Evolutionary conservation across 2,329 filamentous ascomycete species (phyloP).

Genomic region (Exserohilum rostratum): DNA sequence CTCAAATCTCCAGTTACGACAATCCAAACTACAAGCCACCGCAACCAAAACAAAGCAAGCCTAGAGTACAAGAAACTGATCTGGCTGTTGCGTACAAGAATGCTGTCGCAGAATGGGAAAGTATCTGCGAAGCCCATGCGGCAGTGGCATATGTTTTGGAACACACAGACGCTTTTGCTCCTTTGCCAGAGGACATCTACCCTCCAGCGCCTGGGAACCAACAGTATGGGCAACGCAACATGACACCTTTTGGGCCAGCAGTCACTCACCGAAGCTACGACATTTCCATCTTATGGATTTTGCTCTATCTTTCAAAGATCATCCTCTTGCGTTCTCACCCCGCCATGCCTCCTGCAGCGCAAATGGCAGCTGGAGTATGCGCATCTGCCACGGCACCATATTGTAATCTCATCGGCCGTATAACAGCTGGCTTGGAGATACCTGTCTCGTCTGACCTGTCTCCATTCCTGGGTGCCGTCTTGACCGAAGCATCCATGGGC

Average conservation of each 20-base stretch:
- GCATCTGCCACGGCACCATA: constrained; percentile 73
- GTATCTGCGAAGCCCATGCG: constrained; percentile 73
- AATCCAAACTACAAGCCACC: constrained; percentile 32
- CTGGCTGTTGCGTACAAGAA: constrained; percentile 68
- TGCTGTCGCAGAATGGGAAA: constrained; percentile 80
- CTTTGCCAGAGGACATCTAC: constrained; percentile 71
- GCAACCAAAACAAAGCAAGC: constrained; percentile 19
- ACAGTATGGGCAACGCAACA: constrained; percentile 20
- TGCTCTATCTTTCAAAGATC: constrained; percentile 85
- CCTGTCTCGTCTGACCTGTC: constrained; percentile 60
- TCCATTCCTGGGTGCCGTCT: constrained; percentile 77
- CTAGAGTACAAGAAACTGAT: constrained; percentile 50
- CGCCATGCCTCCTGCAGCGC: constrained; percentile 86
- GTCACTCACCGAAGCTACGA: constrained; percentile 83
- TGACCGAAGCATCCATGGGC: constrained; percentile 81
- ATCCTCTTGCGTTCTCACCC: constrained; percentile 83
- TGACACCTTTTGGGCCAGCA: constrained; percentile 80
- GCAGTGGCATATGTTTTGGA: constrained; percentile 62
- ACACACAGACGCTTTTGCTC: constrained; percentile 77
- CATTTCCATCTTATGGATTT: constrained; percentile 86
- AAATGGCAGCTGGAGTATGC: constrained; percentile 81
- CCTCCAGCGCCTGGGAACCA: constrained; percentile 55
- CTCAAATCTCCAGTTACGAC: constrained; percentile 53
- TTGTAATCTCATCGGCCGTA: constrained; percentile 78
- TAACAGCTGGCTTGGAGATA: constrained; percentile 71